A percentile compares a stretch with the other conserved stretches of the same genome.
Evolutionary conservation across 2,329 filamentous ascomycete species (phyloP).

Genomic region (Lachnellula arida): DNA sequence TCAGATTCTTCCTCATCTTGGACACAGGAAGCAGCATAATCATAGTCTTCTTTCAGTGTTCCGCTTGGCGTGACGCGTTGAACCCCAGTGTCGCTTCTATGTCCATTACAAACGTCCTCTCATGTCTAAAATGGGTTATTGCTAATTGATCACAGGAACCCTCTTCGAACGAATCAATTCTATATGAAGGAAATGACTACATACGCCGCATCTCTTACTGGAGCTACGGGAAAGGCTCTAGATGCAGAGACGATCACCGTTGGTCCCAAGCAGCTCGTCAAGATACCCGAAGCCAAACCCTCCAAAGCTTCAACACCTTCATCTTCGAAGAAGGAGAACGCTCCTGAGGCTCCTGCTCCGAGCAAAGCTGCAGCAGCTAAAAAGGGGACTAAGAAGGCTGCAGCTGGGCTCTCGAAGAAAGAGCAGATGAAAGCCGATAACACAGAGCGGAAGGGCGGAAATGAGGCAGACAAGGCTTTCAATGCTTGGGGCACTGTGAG

Average conservation of each 20-base stretch:
- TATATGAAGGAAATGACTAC: slow-evolving; percentile 63
- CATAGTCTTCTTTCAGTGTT: too few relatives aligned
- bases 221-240: slow-evolving; percentile 55
- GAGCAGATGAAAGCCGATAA: slow-evolving; percentile 33
- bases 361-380: slow-evolving; percentile 20
- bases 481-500: slow-evolving; percentile 28
- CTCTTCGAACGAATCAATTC: slow-evolving; percentile 45
- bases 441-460: slow-evolving; percentile 26
- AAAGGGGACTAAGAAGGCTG: slow-evolving; percentile 36
- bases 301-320: slow-evolving; percentile 14
- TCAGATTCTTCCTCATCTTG: background rate
- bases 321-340: slow-evolving; percentile 21
- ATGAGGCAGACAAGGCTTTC: slow-evolving; percentile 30
- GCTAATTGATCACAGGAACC: slow-evolving; percentile 23
- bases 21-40: too few relatives aligned
- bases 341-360: background rate
- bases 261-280: slow-evolving; percentile 26
- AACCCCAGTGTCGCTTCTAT: too few relatives aligned
- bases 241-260: slow-evolving; percentile 61
- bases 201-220: slow-evolving; percentile 68
- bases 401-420: slow-evolving; percentile 33
- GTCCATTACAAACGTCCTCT: too few relatives aligned
- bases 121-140: background rate
- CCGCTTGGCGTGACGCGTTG: too few relatives aligned
- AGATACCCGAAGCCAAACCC: slow-evolving; percentile 26